Evolutionary conservation across 148 eudicot species (phyloP).

Genomic region (Chenopodium suecicum): DNA sequence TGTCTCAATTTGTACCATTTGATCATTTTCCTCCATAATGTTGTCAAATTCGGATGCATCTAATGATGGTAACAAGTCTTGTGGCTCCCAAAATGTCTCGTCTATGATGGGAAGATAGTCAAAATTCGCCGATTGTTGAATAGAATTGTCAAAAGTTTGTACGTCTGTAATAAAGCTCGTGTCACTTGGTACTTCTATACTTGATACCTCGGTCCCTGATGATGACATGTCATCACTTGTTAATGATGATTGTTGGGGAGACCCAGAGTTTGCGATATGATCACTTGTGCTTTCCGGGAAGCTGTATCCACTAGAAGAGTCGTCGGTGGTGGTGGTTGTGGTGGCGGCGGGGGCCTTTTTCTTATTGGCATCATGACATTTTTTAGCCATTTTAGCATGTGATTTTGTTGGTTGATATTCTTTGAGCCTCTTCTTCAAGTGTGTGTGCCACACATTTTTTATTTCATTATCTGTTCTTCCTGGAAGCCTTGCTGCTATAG

Average conservation of each 20-base stretch:
- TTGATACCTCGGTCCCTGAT: conserved; percentile 35
- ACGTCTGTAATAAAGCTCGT: conserved; percentile 5
- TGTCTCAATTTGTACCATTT: background rate
- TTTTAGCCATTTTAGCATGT: conserved; percentile 1
- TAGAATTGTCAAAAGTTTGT: conserved; percentile 9
- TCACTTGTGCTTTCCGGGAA: background rate
- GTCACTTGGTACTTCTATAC: conserved; percentile 17
- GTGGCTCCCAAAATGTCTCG: conserved; percentile 53
- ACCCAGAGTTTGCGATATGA: background rate
- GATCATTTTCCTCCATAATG: background rate
- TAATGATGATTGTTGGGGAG: conserved; percentile 35
- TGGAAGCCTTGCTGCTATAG: conserved; percentile 70
- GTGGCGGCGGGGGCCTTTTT: background rate
- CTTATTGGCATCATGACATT: background rate
- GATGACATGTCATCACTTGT: conserved; percentile 36
- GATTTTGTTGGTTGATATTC: conserved; percentile 30
- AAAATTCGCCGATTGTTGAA: background rate
- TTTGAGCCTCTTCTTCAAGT: conserved; percentile 60
- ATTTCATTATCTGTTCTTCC: conserved; percentile 84
- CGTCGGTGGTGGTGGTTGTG: background rate
- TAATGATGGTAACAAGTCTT: conserved; percentile 12
- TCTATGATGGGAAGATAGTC: conserved; percentile 45
- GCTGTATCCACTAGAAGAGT: background rate
- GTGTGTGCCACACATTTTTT: conserved; percentile 85
- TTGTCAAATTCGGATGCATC: background rate